Percentiles rank a stretch among this genome's conserved stretches.
phyloP scores from a whole-genome alignment of 192 early-diverging fungal species.

The Physocladia obscura region DNA sequence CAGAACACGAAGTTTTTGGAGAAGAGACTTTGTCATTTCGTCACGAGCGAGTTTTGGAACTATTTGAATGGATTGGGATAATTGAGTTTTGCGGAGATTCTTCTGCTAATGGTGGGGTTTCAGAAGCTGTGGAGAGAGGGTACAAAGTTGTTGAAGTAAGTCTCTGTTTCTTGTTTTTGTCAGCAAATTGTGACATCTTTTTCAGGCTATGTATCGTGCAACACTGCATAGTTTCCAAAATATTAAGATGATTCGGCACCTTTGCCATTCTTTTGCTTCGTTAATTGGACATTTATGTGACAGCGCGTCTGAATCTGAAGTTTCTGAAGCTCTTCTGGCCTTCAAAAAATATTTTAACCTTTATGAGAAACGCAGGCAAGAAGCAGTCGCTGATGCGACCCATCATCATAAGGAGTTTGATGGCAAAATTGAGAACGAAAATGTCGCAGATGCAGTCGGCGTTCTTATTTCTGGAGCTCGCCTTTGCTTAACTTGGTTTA shows the following conservation, averaged over 20 bases:
- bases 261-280: conserved; percentile 46
- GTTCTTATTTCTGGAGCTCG: conserved; percentile 42
- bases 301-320: conserved; percentile 42
- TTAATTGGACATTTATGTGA: conserved; percentile 42
- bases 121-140: conserved; percentile 42
- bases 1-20: conserved; percentile 24
- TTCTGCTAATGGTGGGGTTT: conserved; percentile 14
- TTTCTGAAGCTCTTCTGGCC: conserved; percentile 37
- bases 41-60: conserved; percentile 35
- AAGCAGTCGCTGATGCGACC: conserved; percentile 12
- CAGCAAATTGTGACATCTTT: neutral
- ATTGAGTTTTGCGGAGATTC: conserved; percentile 20
- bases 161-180: conserved; percentile 12
- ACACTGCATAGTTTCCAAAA: conserved; percentile 55
- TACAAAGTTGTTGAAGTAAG: conserved; percentile 45
- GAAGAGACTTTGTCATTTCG: conserved; percentile 8
- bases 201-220: conserved; percentile 48
- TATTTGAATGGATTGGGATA: conserved; percentile 47
- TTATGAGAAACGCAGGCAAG: conserved; percentile 38
- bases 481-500: conserved; percentile 24
- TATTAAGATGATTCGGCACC: conserved; percentile 48
- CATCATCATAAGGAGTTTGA: neutral
- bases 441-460: conserved; percentile 44
- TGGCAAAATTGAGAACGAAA: conserved; percentile 38
- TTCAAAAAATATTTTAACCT: conserved; percentile 40